These are phyloP conservation scores for Nematodospora anomalae DNA, from an alignment of 1,139 yeast genomes.

Conservation along the genomic window DNA sequence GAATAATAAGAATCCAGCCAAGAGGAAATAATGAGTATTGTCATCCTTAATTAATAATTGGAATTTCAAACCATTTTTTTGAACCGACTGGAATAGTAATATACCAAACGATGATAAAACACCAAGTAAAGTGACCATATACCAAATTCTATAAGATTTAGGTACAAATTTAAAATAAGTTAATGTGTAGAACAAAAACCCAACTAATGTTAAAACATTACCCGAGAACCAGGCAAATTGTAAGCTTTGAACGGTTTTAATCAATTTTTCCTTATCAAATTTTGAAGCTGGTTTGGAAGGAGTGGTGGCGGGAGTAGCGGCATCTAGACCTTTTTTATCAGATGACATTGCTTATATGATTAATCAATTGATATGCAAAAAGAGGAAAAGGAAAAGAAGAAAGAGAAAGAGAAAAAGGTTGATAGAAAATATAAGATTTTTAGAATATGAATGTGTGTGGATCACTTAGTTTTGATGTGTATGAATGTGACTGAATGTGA, in stretches of 20 bases:
- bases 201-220: conserved; percentile 63
- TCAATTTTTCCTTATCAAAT: conserved; percentile 14
- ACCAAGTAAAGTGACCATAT: conserved; percentile 62
- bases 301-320: conserved; percentile 7
- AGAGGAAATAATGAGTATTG: conserved; percentile 48
- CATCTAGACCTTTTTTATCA: background rate
- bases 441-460: too few species aligned
- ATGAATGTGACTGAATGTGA: too few species aligned
- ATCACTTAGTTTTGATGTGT: too few species aligned
- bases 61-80: conserved; percentile 38
- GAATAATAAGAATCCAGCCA: conserved; percentile 41
- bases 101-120: conserved; percentile 76
- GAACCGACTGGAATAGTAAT: conserved; percentile 58
- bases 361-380: background rate
- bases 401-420: too few species aligned
- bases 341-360: background rate
- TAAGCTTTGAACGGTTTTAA: conserved; percentile 28
- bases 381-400: background rate
- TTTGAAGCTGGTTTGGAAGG: conserved; percentile 9
- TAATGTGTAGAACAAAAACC: conserved; percentile 54
- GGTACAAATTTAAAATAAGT: conserved; percentile 35
- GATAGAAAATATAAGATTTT: too few species aligned
- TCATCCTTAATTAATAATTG: conserved; percentile 38
- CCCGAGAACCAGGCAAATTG: conserved; percentile 71
- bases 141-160: conserved; percentile 44